These are phyloP conservation scores for Neurospora sp. DNA, from an alignment of 2,329 filamentous ascomycete genomes.

Conservation along the genomic window DNA sequence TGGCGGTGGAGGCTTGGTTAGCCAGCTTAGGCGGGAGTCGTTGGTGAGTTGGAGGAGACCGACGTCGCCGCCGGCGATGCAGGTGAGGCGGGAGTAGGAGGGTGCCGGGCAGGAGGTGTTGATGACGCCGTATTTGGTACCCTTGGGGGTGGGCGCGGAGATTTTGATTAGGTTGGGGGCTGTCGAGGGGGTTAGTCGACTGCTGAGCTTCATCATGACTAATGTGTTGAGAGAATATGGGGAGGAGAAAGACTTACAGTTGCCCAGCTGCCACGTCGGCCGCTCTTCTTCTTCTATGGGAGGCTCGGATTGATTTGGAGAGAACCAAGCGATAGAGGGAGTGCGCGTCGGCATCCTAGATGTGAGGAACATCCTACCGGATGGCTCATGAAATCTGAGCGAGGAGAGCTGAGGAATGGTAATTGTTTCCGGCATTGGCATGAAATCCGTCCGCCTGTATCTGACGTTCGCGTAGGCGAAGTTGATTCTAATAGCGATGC, in stretches of 20 bases:
- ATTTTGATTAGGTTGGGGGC: conserved; percentile 15
- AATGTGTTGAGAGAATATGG: background rate
- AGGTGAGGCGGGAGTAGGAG: conserved; percentile 28
- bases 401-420: conserved; percentile 32
- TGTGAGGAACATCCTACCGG: conserved; percentile 32
- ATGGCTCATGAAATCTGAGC: conserved; percentile 35
- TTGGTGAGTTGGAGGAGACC: conserved; percentile 33
- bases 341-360: conserved; percentile 24
- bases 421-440: conserved; percentile 25
- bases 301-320: conserved; percentile 22
- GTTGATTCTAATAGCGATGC: conserved; percentile 7
- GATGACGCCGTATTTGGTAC: conserved; percentile 18
- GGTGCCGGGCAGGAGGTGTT: conserved; percentile 34
- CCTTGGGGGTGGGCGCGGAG: conserved; percentile 7
- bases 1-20: conserved; percentile 18
- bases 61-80: conserved; percentile 36
- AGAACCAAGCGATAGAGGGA: conserved; percentile 29
- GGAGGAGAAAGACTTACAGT: conserved; percentile 18
- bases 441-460: background rate
- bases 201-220: background rate
- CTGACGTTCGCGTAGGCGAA: conserved; percentile 1
- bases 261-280: conserved; percentile 30
- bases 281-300: conserved; percentile 15
- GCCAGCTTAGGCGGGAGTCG: conserved; percentile 24
- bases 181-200: background rate